Conservation (phyloP, 352 stramenopile species). For the Blastocystis sp. region DNA sequence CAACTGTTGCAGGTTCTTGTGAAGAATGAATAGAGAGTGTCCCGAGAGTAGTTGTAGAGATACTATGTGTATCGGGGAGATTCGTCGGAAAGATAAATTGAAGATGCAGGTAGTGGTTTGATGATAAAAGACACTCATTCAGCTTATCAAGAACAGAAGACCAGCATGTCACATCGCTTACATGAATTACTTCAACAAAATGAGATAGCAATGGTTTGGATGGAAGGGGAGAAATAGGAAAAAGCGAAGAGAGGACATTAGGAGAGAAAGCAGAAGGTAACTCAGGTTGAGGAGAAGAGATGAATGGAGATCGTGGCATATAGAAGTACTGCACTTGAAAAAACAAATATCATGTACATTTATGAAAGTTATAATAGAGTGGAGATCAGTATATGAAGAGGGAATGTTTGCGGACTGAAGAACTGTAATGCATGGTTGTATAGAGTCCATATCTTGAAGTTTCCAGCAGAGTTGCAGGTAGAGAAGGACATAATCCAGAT, state of each 20-base stretch:
- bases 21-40: background rate
- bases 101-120: background rate
- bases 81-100: background rate
- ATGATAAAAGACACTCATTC: background rate
- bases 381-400: background rate
- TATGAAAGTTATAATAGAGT: background rate
- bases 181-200: background rate
- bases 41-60: background rate
- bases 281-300: background rate
- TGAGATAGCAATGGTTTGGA: background rate
- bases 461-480: conserved; percentile 15
- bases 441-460: background rate
- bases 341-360: background rate
- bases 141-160: background rate
- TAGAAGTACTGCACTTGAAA: background rate
- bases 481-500: background rate
- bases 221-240: background rate
- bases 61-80: background rate
- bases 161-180: background rate
- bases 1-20: background rate
- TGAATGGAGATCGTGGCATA: background rate
- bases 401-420: background rate
- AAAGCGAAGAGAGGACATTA: background rate
- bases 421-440: background rate
- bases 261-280: background rate